These are phyloP conservation scores for Hypoxylon sp. DNA, from an alignment of 2,329 filamentous ascomycete genomes.

Conservation along the genomic window DNA sequence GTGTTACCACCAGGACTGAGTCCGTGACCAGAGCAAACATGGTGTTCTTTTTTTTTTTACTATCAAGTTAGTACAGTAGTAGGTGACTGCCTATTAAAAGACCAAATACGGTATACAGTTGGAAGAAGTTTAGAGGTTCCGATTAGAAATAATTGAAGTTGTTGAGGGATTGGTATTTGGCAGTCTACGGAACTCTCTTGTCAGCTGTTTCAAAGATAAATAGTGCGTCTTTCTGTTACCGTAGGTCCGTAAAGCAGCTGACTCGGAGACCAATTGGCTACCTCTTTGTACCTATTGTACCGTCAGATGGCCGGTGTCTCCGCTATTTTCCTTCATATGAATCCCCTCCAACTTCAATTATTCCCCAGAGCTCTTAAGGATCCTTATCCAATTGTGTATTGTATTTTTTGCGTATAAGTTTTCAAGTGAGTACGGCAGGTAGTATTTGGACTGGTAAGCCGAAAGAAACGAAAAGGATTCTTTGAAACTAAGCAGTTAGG, in stretches of 20 bases:
- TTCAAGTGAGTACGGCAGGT: not conserved
- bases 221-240: constrained; percentile 4
- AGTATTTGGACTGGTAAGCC: constrained; percentile 9
- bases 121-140: constrained; percentile 9
- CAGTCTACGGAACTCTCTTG: not conserved
- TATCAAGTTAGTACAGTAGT: not conserved
- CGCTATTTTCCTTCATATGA: not conserved
- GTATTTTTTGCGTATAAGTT: not conserved
- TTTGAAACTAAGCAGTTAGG: constrained; percentile 32
- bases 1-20: constrained; percentile 22
- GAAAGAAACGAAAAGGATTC: constrained; percentile 32
- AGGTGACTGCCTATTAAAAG: not conserved
- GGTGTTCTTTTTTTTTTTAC: not conserved
- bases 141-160: constrained; percentile 1
- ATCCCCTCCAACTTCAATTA: constrained; percentile 22
- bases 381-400: constrained; percentile 17
- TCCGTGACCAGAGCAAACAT: constrained; percentile 24
- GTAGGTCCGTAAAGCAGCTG: not conserved
- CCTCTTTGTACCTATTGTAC: not conserved
- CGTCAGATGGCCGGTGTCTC: not conserved
- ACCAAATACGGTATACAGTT: not conserved
- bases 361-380: constrained; percentile 6
- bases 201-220: constrained; percentile 8
- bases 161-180: constrained; percentile 5
- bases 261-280: not conserved